Percentiles rank a stretch among this genome's conserved stretches.
These are phyloP conservation scores for Albugo laibachii DNA, from an alignment of 352 stramenopile species.

Conservation along the genomic window DNA sequence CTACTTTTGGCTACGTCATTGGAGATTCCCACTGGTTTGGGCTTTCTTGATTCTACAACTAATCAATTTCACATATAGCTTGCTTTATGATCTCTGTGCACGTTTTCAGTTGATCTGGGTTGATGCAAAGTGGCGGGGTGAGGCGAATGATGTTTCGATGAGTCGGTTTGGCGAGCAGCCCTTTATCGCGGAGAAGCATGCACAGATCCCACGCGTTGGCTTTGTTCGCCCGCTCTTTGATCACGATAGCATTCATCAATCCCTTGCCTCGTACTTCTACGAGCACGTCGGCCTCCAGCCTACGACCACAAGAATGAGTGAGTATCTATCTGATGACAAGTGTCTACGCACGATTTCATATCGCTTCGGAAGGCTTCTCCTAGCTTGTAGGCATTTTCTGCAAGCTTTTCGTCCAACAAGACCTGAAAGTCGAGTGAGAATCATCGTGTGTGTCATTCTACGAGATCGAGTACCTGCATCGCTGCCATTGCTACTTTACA, in stretches of 20 bases:
- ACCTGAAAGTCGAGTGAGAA: constrained; percentile 30
- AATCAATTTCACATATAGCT: constrained; percentile 18
- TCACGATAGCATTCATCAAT: constrained; percentile 96
- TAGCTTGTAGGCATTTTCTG: constrained; percentile 84
- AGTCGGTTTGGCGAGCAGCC: constrained; percentile 96
- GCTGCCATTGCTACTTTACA: constrained; percentile 95
- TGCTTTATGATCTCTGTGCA: constrained; percentile 74
- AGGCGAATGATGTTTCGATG: constrained; percentile 98
- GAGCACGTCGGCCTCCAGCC: constrained; percentile 44
- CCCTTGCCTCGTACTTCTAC: constrained; percentile 85
- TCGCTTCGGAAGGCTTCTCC: constrained; percentile 87
- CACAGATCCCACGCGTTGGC: constrained; percentile 90
- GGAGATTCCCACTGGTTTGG: constrained; percentile 16
- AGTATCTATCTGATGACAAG: neutral
- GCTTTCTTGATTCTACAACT: neutral
- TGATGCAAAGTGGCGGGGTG: constrained; percentile 91
- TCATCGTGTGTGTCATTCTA: neutral
- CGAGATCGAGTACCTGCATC: constrained; percentile 27
- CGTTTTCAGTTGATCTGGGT: constrained; percentile 82
- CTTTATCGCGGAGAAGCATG: constrained; percentile 87
- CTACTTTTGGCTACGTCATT: constrained; percentile 29
- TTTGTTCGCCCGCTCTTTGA: constrained; percentile 81
- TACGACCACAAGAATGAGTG: constrained; percentile 1
- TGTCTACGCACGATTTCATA: constrained; percentile 39
- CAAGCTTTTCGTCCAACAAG: constrained; percentile 91